These are phyloP conservation scores for Yarrowia osloensis DNA, from an alignment of 805 yeast species.

Conservation along the genomic window DNA sequence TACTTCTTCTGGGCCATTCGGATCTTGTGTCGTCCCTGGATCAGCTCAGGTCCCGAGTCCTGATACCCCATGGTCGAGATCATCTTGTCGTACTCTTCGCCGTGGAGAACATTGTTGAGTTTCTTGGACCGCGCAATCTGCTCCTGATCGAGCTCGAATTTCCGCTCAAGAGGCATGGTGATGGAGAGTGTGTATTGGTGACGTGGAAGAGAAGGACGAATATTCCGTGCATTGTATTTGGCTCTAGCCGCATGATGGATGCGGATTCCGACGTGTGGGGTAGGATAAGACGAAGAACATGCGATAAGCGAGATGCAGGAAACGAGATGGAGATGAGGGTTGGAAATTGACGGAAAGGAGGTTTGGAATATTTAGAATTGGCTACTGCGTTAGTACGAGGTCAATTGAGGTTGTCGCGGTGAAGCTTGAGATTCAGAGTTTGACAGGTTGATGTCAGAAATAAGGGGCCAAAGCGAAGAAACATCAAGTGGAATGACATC, in stretches of 20 bases:
- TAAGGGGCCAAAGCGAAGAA: too few relatives aligned
- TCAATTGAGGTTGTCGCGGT: too few relatives aligned
- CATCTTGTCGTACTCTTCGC: constrained; percentile 57
- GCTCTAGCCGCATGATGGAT: background rate
- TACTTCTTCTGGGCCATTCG: constrained; percentile 40
- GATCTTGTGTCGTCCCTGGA: constrained; percentile 38
- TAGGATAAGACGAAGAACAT: background rate
- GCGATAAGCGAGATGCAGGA: background rate
- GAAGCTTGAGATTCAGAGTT: too few relatives aligned
- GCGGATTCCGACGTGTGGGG: background rate
- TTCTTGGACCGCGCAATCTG: constrained; percentile 4
- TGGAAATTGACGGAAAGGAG: too few relatives aligned
- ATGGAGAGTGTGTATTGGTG: background rate
- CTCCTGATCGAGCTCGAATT: constrained; percentile 8
- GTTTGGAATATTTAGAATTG: too few relatives aligned
- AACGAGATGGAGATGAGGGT: background rate
- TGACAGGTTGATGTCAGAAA: too few relatives aligned
- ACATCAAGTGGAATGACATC: too few relatives aligned
- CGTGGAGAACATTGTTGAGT: constrained; percentile 8
- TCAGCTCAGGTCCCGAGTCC: constrained; percentile 39
- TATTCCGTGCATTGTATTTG: too few relatives aligned
- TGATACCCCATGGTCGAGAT: constrained; percentile 54
- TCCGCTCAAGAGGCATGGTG: background rate
- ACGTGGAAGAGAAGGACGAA: too few relatives aligned
- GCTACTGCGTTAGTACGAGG: too few relatives aligned